Evolutionary conservation across 2,329 filamentous ascomycete genomes (phyloP), one percentile per base, ranked within the genome.

Genomic region (Fusarium marasasianum): DNA sequence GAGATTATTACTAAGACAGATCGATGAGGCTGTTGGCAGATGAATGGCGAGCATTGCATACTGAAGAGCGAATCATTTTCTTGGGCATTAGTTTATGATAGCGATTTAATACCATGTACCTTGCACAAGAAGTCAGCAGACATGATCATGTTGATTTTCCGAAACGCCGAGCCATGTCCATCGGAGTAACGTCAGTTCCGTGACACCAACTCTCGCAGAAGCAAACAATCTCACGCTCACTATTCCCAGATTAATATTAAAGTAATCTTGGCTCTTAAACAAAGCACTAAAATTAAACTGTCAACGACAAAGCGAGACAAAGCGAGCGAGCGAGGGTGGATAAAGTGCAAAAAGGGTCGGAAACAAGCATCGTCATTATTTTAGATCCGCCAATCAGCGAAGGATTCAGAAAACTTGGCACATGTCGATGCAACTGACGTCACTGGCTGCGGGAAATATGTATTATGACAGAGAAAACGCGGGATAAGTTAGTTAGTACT

Each of bases 271-370:
- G 59, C 33, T 51, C 13, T 24, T 20, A 5, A 20, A 26, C 2
- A 18, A n/a, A 6, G 15, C 11, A 64, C 65, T 69, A 69, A 38
- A 64, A 63, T 64, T 69, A 69, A 56, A 54, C 57, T 66, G 59
- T 71, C 58, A 71, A 70, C 54, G 37, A 53, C 18, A 37, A 54
- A 60, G 59, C 31, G 47, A 69, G 51, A 69, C 50, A 51, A 69
- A 69, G 22, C 17, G 26, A 48, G 40, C 8, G 15, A 44, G 10
- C 26, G 26, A 33, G 22, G 51, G 37, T 43, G 43, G 26, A 41
- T 55, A 44, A 67, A 65, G 51, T 31, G 50, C 58, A 51, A n/a
- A 44, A 38, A 8, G 29, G 24, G n/a, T 44, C 41, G 47, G 66
- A n/a, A 66, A 71, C 67, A 69, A 69, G 66, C 51, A 47, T 66